Percentiles rank a stretch among this genome's conserved stretches.
These are phyloP conservation scores for Chrysoporthe cubensis DNA, from an alignment of 2,329 filamentous ascomycete species.

Conservation along the genomic window DNA sequence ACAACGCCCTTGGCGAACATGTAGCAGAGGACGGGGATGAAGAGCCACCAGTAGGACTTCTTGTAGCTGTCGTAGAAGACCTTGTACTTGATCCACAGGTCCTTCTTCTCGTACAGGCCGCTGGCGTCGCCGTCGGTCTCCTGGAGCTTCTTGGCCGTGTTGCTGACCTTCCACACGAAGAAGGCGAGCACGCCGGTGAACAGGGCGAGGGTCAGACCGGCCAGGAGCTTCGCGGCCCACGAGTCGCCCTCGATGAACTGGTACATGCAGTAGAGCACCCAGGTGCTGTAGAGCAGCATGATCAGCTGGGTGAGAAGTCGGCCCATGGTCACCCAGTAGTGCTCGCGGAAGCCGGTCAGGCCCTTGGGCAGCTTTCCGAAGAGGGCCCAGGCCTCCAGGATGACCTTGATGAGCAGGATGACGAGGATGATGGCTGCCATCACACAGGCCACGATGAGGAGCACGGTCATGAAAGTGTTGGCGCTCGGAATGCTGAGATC, in stretches of 20 bases:
- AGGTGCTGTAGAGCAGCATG: slow-evolving; percentile 88
- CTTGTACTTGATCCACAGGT: slow-evolving; percentile 92
- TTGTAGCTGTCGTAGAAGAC: slow-evolving; percentile 97
- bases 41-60: slow-evolving; percentile 96
- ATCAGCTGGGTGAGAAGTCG: slow-evolving; percentile 90
- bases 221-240: slow-evolving; percentile 86
- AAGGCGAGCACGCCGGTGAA: slow-evolving; percentile 83
- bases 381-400: slow-evolving; percentile 90
- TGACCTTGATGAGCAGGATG: slow-evolving; percentile 86
- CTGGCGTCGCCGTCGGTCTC: slow-evolving; percentile 72
- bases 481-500: slow-evolving; percentile 81
- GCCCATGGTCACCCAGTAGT: slow-evolving; percentile 93
- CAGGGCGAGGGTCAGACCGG: slow-evolving; percentile 75
- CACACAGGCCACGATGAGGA: slow-evolving; percentile 85
- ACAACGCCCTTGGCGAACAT: slow-evolving; percentile 87
- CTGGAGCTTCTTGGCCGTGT: slow-evolving; percentile 74
- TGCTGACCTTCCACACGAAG: slow-evolving; percentile 84
- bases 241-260: slow-evolving; percentile 94
- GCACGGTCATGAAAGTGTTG: slow-evolving; percentile 95
- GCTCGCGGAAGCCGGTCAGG: slow-evolving; percentile 84
- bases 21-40: slow-evolving; percentile 87
- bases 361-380: slow-evolving; percentile 82
- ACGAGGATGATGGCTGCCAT: slow-evolving; percentile 82
- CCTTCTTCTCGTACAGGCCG: slow-evolving; percentile 84
- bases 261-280: slow-evolving; percentile 95